phyloP scores from a whole-genome alignment of 2,329 filamentous ascomycete species.

The Calcarisporium arbuscula region DNA sequence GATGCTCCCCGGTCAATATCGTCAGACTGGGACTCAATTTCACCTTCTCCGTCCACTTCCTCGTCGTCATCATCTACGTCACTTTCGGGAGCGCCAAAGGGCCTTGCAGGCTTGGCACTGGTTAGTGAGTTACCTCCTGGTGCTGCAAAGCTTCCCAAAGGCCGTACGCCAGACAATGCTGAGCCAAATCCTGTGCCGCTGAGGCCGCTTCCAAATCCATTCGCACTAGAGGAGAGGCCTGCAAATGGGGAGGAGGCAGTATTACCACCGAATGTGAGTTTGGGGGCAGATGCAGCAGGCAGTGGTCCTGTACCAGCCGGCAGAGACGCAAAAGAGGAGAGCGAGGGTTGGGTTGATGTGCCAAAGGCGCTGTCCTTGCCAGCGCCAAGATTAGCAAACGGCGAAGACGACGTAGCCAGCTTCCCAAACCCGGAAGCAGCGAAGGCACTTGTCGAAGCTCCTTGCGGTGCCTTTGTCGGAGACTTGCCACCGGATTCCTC shows the following conservation, averaged over 20 bases:
- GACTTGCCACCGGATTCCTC: conserved; percentile 15
- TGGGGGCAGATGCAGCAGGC: conserved; percentile 28
- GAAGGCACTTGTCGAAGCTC: conserved; percentile 56
- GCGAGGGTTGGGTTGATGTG: conserved; percentile 29
- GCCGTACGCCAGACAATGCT: conserved; percentile 32
- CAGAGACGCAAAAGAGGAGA: conserved; percentile 23
- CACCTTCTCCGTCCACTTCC: conserved; percentile 29
- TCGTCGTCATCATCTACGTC: conserved; percentile 46
- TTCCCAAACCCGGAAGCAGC: conserved; percentile 62
- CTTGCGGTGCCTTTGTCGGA: conserved; percentile 17
- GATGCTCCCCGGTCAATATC: conserved; percentile 39
- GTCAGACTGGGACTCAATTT: conserved; percentile 36
- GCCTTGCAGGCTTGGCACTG: conserved; percentile 57
- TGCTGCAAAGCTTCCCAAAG: conserved; percentile 64
- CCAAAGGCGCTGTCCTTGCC: conserved; percentile 46
- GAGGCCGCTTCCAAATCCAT: conserved; percentile 42
- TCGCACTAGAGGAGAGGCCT: conserved; percentile 31
- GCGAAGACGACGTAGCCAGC: conserved; percentile 56
- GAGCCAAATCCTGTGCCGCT: conserved; percentile 29
- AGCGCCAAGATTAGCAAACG: conserved; percentile 52
- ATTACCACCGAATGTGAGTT: conserved; percentile 42
- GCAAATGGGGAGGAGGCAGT: conserved; percentile 41
- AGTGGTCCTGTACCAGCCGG: conserved; percentile 12
- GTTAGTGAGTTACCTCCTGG: conserved; percentile 42
- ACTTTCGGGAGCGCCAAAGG: conserved; percentile 72